Conservation (phyloP, 1,284 basidiomycete genomes). For the Mycena sp. region DNA sequence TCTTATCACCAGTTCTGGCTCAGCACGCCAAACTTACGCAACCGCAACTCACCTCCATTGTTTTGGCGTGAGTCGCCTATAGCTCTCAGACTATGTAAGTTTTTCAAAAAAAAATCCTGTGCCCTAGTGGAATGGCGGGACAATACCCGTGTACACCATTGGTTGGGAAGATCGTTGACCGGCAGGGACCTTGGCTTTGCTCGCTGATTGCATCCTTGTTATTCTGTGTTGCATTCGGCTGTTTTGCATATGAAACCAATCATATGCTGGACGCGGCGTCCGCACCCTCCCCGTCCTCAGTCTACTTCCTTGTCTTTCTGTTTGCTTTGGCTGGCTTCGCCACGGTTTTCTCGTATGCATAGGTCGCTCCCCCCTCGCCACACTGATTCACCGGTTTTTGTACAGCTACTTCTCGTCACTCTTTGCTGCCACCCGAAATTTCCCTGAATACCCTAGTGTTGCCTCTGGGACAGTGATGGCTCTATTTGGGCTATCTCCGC, state of each 20-base stretch:
- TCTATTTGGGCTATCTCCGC: conserved; percentile 79
- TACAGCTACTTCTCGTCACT: conserved; percentile 79
- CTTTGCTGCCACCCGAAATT: conserved; percentile 77
- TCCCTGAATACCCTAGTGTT: conserved; percentile 69
- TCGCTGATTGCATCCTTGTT: conserved; percentile 69
- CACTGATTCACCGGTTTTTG: not conserved
- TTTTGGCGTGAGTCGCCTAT: conserved; percentile 60
- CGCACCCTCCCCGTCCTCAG: conserved; percentile 52
- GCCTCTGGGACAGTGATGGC: conserved; percentile 75
- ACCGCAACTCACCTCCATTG: conserved; percentile 78
- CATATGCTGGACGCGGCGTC: conserved; percentile 50
- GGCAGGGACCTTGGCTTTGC: conserved; percentile 67
- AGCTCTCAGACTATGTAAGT: not conserved
- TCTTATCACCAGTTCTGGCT: conserved; percentile 71
- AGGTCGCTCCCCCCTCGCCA: not conserved
- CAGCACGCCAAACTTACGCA: conserved; percentile 63
- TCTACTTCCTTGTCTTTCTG: conserved; percentile 61
- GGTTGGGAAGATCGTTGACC: conserved; percentile 67
- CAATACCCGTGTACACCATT: conserved; percentile 74
- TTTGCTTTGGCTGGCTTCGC: conserved; percentile 74
- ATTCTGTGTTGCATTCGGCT: conserved; percentile 66
- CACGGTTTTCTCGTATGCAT: conserved; percentile 73
- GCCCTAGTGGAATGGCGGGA: conserved; percentile 67
- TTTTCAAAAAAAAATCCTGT: not conserved
- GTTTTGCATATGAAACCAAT: conserved; percentile 67